Base-by-base conservation (phyloP, 2,329 filamentous ascomycete genomes). In the Podosphaera fusca region DNA sequence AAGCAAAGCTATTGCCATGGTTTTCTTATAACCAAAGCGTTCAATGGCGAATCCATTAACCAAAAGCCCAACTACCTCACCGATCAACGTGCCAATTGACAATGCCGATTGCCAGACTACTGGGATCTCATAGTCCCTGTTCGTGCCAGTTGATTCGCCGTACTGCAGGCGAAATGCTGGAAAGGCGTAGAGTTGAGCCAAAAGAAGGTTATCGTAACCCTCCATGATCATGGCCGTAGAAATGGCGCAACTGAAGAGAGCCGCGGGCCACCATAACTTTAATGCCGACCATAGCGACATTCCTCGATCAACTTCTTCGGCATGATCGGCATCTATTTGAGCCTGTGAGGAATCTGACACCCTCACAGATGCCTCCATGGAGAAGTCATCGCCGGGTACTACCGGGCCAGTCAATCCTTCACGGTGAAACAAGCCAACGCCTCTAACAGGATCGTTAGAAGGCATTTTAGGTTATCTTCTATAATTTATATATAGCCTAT, bases 251-350 rank as follows among this genome's bases (percentile, higher is more conserved):
- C 82, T 87, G 86, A 87, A 95, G 31, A 73, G 76, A 58, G 94
- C 82, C 30, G 88, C 88, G 72, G 94, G 90, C 58, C 87, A 87
- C 67, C 95, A 95, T 34, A 92, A 75, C 66, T 75, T 80, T 68
- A 94, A 75, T 60, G 86, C 87, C 71, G 94, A 80, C 67, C 77
- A 66, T 58, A 94, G 72, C 52, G 76, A 83, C 83, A 87, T 87
- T 12, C 72, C 75, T 63, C 80, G 81, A 69, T 82, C 79, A 68
- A 79, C 80, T 59, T 79, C 74, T 35, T 78, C 73, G n/a, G 79
- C 79, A 8, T n/a, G 21, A 29, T 53, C 38, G 34, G 56, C 56
- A 14, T 47, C 54, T 21, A 21, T 21, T 38, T 38, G 35, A 38
- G 35, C 35, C 35, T 38, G 35, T 10, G 6, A 38, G 5, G 35